Base-by-base conservation (phyloP, 345 rosid species). In the Brassica juncea region DNA sequence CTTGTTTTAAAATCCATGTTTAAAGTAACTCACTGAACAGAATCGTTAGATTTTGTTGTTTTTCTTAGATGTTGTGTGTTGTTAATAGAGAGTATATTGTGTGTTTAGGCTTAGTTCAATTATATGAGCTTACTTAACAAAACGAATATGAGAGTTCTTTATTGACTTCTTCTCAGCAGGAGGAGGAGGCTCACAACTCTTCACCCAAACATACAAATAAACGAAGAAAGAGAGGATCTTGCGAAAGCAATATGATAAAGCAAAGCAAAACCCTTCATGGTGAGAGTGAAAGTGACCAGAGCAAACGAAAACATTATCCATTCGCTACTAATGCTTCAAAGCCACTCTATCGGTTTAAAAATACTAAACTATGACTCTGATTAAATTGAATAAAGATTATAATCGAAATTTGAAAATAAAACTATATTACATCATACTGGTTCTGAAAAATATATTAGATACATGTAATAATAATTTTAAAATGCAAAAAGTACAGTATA, bases 131-230 rank as follows among this genome's bases (percentile, higher is more conserved):
- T 65, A 12, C 66, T 25, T 52, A 35, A 71, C 47, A 70, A 54
- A 63, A 52, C 70, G 23, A 71, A 66, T 31, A 31, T 23, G 23
- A 42, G 55, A 57, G 15, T 77, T 68, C 15, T 70, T 68, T 42
- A 5, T 68, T 60, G 68, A 72, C 32, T 30, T 52, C 21, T 72
- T 27, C 73, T 74, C 84, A 71, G 79, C 86, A 86, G 91, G 81
- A 80, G 44, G 55, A 10, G 15, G 31, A 28, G 31, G 85, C 52
- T 72, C 66, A 72, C 67, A 82, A 44, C 60, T 61, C 84, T 61
- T 70, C 83, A 30, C 68, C 34, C n/a, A 71, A 63, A 69, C 79
- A 85, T 79, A 4, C 58, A 52, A 80, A 15, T 1, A 68, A 69
- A 74, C 59, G 39, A 80, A 75, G 54, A 54, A 69, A 19, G 67